Evolutionary conservation across 73 alveolate genomes (phyloP).

Genomic region (Tetrahymena elliotti): DNA sequence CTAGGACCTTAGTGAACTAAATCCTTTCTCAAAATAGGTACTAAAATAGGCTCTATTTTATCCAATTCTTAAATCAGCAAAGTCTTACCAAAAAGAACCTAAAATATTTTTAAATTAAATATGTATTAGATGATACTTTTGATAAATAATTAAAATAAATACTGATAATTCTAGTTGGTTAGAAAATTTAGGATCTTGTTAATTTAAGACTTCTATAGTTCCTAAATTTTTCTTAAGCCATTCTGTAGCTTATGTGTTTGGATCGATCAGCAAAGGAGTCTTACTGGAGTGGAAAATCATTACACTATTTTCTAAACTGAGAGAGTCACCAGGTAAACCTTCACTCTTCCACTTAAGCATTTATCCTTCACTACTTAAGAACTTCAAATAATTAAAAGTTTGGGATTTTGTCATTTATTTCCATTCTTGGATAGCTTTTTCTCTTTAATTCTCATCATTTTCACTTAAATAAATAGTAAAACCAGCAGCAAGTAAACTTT

Average conservation of each 20-base stretch:
- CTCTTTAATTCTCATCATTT: slow-evolving; percentile 93
- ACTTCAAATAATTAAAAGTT: slow-evolving; percentile 63
- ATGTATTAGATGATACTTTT: not conserved
- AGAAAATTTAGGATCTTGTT: slow-evolving; percentile 91
- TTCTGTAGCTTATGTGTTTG: slow-evolving; percentile 97
- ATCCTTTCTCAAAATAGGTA: slow-evolving; percentile 97
- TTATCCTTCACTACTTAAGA: slow-evolving; percentile 94
- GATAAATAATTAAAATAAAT: too few species aligned
- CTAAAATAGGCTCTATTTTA: slow-evolving; percentile 91
- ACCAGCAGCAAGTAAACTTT: slow-evolving; percentile 87
- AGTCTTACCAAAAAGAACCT: slow-evolving; percentile 78
- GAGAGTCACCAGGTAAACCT: slow-evolving; percentile 98
- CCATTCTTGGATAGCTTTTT: slow-evolving; percentile 75
- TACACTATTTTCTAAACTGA: slow-evolving; percentile 97
- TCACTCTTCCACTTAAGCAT: slow-evolving; percentile 94
- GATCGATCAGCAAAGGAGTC: slow-evolving; percentile 97
- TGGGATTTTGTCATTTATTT: slow-evolving; percentile 52
- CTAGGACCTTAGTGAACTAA: slow-evolving; percentile 98
- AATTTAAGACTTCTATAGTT: slow-evolving; percentile 74
- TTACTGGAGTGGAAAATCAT: slow-evolving; percentile 86
- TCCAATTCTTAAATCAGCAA: slow-evolving; percentile 95
- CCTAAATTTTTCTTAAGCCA: slow-evolving; percentile 88
- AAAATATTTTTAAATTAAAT: not conserved
- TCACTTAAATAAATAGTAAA: slow-evolving; percentile 92
- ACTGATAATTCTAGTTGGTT: slow-evolving; percentile 96